These are phyloP conservation scores for Cucumis cinereus DNA, from an alignment of 306 rosid species.

Conservation along the genomic window DNA sequence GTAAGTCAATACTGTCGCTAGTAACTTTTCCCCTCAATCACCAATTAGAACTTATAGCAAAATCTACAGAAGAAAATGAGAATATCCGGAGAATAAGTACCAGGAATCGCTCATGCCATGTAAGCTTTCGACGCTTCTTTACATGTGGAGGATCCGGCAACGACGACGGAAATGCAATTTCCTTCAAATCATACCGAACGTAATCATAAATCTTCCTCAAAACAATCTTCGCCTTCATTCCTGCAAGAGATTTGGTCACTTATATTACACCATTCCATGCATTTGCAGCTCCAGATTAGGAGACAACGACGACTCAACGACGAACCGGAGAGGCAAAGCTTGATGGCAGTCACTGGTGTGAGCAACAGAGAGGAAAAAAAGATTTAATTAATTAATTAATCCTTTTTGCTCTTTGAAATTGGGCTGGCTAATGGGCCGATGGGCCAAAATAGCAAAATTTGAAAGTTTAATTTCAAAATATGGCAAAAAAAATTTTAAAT, in stretches of 20 bases:
- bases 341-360: too few species aligned
- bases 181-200: conserved; percentile 70
- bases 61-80: neutral
- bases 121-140: conserved; percentile 57
- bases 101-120: conserved; percentile 49
- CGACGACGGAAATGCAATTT: conserved; percentile 81
- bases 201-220: conserved; percentile 53
- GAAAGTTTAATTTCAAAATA: too few species aligned
- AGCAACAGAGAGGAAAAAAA: too few species aligned
- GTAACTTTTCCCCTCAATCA: neutral
- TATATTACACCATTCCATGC: neutral
- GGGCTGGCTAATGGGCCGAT: too few species aligned
- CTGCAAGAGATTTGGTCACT: neutral
- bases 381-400: too few species aligned
- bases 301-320: too few species aligned
- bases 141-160: conserved; percentile 75
- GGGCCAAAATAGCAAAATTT: too few species aligned
- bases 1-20: neutral
- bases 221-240: conserved; percentile 63
- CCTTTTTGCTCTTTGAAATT: too few species aligned
- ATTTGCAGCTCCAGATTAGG: neutral
- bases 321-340: too few species aligned
- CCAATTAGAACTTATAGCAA: conserved; percentile 5
- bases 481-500: too few species aligned
- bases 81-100: conserved; percentile 16